Conservation (phyloP, 805 yeast species). For the Metschnikowia shivogae region DNA sequence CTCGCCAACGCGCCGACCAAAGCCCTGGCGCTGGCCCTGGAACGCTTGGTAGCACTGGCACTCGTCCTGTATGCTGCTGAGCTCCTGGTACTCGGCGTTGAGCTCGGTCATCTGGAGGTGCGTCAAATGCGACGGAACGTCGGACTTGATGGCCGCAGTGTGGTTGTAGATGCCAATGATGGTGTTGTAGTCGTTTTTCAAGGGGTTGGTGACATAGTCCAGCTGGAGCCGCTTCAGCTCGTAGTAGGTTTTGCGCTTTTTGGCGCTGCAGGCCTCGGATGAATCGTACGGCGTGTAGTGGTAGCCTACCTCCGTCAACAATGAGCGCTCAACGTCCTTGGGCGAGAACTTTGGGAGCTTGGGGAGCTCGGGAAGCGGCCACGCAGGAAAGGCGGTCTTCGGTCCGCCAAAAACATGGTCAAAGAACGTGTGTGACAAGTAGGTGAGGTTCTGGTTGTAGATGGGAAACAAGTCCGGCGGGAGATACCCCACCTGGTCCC, state of each 20-base stretch:
- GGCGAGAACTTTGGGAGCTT: constrained; percentile 59
- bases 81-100: constrained; percentile 43
- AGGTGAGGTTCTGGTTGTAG: constrained; percentile 60
- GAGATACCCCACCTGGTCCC: constrained; percentile 77
- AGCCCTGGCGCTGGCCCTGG: constrained; percentile 36
- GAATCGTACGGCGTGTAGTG: constrained; percentile 51
- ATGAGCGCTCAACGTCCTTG: constrained; percentile 73
- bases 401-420: constrained; percentile 27
- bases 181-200: constrained; percentile 45
- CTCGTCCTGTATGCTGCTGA: constrained; percentile 45
- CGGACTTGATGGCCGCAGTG: constrained; percentile 22
- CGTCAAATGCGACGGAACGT: constrained; percentile 40
- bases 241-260: constrained; percentile 43
- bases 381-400: constrained; percentile 31
- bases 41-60: constrained; percentile 23
- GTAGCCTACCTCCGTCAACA: constrained; percentile 69
- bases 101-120: constrained; percentile 60
- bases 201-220: constrained; percentile 68
- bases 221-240: constrained; percentile 58
- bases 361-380: constrained; percentile 81
- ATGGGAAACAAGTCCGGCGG: constrained; percentile 79
- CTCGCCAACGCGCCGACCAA: constrained; percentile 40
- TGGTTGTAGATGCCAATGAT: constrained; percentile 49
- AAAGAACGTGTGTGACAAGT: constrained; percentile 57
- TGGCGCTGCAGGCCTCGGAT: constrained; percentile 8